Evolutionary conservation across 2,329 filamentous ascomycete genomes (phyloP), one percentile per base, ranked within the genome.

Genomic region (Lachnellula occidentalis): DNA sequence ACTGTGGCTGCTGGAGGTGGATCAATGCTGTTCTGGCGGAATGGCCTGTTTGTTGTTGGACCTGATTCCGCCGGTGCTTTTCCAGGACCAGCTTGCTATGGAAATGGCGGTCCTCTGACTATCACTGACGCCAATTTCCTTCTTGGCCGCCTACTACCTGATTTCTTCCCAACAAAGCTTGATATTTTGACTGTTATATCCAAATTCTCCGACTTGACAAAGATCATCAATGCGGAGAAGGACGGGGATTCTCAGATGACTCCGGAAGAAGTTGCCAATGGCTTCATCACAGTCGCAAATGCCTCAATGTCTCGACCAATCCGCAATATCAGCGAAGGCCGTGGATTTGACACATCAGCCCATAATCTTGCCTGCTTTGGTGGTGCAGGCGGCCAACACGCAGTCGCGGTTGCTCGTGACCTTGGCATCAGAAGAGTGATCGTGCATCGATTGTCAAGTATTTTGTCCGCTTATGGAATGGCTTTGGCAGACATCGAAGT

Each of bases 261-360:
- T 0, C 73, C 86, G 0, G 90, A 96, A 42, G 62, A 64, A 45
- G 58, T 66, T 6, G 62, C 62, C 19, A 47, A 48, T 60, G 92
- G 92, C 0, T 95, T 95, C 69, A 77, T 95, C 67, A 88, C 90
- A 14, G 89, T 95, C 51, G 90, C 90, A 2, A 94, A 95, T 65
- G 90, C 92, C 72, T 85, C 88, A 14, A 95, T 95, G 90, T 90
- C 88, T 3, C 77, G 92, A 34, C 92, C 92, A 0, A 96, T 96
- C 58, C 80, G 91, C 36, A 91, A 89, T 34, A 80, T 95, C 60
- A 96, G 91, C 0, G 91, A 96, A 69, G 91, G 90, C 24, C 89
- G 92, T 70, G 92, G 91, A 0, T 90, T 92, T 61, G 90, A 95
- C 66, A 92, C 90, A 0, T 88, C 87, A 1, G 88, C 88, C 61